These are phyloP conservation scores for Nitzschia palea DNA, from an alignment of 108 stramenopile species.

Conservation along the genomic window DNA sequence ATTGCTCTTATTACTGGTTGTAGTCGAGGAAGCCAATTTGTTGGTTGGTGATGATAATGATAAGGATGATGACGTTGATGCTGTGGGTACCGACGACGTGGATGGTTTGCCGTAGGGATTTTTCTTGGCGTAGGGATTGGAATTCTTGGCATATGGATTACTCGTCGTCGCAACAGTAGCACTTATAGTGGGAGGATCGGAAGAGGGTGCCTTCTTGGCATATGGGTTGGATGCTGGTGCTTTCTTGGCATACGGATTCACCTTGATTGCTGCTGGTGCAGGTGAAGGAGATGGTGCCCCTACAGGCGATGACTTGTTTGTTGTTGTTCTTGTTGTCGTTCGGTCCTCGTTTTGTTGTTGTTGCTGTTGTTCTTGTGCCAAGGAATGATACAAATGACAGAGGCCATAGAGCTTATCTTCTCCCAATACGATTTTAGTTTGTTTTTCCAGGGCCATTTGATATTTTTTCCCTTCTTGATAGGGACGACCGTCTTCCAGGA, in stretches of 20 bases:
- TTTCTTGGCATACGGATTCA: background rate
- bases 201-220: conserved; percentile 47
- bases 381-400: conserved; percentile 50
- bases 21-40: background rate
- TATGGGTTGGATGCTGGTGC: conserved; percentile 23
- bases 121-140: conserved; percentile 66
- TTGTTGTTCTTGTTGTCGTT: background rate
- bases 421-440: conserved; percentile 50
- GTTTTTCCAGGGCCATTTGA: conserved; percentile 49
- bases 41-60: conserved; percentile 6
- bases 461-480: conserved; percentile 83
- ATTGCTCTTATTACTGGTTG: background rate
- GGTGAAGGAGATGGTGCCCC: conserved; percentile 11
- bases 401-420: conserved; percentile 63
- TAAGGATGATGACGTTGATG: conserved; percentile 11
- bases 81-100: background rate
- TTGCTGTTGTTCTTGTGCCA: conserved; percentile 38
- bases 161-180: conserved; percentile 41
- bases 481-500: conserved; percentile 92
- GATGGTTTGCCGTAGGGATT: conserved; percentile 40
- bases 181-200: conserved; percentile 16
- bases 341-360: background rate
- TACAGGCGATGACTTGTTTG: background rate
- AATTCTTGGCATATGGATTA: conserved; percentile 10
- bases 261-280: background rate